Conservation (phyloP, 805 yeast species). For the Kluyveromyces aestuarii region DNA sequence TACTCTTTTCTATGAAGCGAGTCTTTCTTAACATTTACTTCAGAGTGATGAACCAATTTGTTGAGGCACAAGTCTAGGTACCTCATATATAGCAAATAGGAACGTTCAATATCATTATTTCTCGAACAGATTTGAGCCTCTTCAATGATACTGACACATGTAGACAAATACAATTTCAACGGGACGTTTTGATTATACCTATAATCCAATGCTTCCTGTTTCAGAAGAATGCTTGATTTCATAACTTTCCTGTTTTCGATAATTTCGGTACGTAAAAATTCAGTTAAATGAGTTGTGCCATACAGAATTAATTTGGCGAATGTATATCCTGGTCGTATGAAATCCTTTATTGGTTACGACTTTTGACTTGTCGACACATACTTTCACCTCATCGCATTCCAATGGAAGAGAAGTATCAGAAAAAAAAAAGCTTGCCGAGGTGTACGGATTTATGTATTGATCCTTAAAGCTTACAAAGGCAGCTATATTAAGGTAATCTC, state of each 20-base stretch:
- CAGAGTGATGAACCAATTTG: constrained; percentile 24
- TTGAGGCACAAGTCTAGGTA: constrained; percentile 41
- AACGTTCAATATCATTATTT: constrained; percentile 37
- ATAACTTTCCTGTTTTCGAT: neutral
- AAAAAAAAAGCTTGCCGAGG: constrained; percentile 5
- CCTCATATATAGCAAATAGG: constrained; percentile 48
- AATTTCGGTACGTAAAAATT: neutral
- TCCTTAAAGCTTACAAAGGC: neutral
- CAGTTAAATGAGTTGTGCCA: neutral
- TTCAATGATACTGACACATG: constrained; percentile 37
- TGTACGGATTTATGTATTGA: neutral
- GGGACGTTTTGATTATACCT: constrained; percentile 44
- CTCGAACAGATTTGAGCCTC: constrained; percentile 31
- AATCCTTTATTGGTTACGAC: neutral
- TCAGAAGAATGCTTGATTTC: constrained; percentile 13
- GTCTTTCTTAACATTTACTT: constrained; percentile 4
- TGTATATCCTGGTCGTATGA: neutral
- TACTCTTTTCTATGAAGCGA: constrained; percentile 17
- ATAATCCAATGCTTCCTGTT: constrained; percentile 42
- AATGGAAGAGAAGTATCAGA: neutral
- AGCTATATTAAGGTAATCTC: neutral
- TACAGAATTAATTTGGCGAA: neutral
- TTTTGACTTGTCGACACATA: neutral
- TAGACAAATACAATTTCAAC: constrained; percentile 45
- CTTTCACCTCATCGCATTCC: neutral